phyloP scores from a whole-genome alignment of 129 eudicot genomes.

The Tagetes patula region DNA sequence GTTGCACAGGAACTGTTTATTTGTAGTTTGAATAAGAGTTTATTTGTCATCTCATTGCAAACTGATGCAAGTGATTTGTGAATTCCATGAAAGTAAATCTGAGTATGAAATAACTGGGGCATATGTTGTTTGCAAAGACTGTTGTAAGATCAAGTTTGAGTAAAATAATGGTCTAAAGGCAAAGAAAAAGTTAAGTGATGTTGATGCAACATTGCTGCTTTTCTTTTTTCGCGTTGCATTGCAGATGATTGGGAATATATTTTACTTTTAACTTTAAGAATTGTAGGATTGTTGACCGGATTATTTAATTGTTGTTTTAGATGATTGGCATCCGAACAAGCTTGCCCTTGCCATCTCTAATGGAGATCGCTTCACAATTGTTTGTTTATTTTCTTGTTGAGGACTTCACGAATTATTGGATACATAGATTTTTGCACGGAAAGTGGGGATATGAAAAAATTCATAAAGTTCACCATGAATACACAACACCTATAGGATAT shows the following conservation, averaged over 20 bases:
- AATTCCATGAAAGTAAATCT: slow-evolving; percentile 17
- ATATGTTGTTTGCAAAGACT: not conserved
- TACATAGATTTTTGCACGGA: slow-evolving; percentile 77
- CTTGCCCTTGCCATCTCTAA: slow-evolving; percentile 75
- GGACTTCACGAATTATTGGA: slow-evolving; percentile 86
- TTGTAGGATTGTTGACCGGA: slow-evolving; percentile 31
- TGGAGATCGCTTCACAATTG: slow-evolving; percentile 60
- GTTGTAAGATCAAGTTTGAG: slow-evolving; percentile 16
- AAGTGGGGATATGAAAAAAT: slow-evolving; percentile 92
- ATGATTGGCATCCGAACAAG: slow-evolving; percentile 81
- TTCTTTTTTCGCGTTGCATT: slow-evolving; percentile 10
- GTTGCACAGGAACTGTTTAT: not conserved
- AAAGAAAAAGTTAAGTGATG: slow-evolving; percentile 24
- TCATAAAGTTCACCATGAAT: slow-evolving; percentile 91
- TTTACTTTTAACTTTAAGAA: slow-evolving; percentile 32
- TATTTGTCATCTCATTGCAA: not conserved
- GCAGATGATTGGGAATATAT: slow-evolving; percentile 38
- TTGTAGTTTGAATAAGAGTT: not conserved
- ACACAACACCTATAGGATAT: slow-evolving; percentile 78
- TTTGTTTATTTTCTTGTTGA: slow-evolving; percentile 74
- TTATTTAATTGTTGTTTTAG: slow-evolving; percentile 37
- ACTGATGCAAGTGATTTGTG: slow-evolving; percentile 8
- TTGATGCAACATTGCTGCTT: not conserved
- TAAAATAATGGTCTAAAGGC: slow-evolving; percentile 16
- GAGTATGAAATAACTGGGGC: not conserved